phyloP scores from a whole-genome alignment of 2,329 filamentous ascomycete species.

The Hymenoscyphus occultus region DNA sequence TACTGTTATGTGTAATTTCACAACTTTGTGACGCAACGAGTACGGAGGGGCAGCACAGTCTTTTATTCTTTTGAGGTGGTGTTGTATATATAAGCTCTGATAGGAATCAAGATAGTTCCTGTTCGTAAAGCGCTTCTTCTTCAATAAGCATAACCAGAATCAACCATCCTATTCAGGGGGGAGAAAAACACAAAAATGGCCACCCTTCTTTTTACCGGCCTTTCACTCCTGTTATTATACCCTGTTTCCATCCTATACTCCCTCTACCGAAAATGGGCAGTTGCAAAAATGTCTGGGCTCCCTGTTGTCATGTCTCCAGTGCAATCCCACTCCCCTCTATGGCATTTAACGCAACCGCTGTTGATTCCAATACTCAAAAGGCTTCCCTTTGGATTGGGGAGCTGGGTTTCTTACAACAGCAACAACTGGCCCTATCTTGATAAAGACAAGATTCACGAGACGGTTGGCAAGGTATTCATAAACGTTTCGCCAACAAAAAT shows the following conservation, averaged over 20 bases:
- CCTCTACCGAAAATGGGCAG: background rate
- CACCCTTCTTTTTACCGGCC: background rate
- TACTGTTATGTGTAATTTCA: too few species aligned
- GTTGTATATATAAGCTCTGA: too few species aligned
- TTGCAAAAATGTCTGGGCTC: background rate
- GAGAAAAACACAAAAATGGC: background rate
- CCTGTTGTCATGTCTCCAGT: background rate
- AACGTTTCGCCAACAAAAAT: conserved; percentile 10
- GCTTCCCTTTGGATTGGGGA: conserved; percentile 11
- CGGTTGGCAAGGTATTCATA: conserved; percentile 15
- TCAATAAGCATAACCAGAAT: too few species aligned
- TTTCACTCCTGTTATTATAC: background rate
- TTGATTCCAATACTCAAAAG: background rate
- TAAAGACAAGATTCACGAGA: conserved; percentile 6
- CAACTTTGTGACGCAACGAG: too few species aligned
- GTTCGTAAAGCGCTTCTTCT: too few species aligned
- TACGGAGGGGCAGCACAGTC: too few species aligned
- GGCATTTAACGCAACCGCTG: background rate
- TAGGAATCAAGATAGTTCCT: too few species aligned
- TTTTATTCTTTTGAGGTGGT: too few species aligned
- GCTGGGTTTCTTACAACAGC: conserved; percentile 3
- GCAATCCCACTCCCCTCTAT: background rate
- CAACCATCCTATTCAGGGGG: too few species aligned
- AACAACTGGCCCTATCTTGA: conserved; percentile 10
- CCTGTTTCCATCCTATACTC: background rate